Evolutionary conservation across 2,329 filamentous ascomycete species (phyloP), one percentile per base, ranked within the genome.

Genomic region (Rhinocladiella mackenziei): DNA sequence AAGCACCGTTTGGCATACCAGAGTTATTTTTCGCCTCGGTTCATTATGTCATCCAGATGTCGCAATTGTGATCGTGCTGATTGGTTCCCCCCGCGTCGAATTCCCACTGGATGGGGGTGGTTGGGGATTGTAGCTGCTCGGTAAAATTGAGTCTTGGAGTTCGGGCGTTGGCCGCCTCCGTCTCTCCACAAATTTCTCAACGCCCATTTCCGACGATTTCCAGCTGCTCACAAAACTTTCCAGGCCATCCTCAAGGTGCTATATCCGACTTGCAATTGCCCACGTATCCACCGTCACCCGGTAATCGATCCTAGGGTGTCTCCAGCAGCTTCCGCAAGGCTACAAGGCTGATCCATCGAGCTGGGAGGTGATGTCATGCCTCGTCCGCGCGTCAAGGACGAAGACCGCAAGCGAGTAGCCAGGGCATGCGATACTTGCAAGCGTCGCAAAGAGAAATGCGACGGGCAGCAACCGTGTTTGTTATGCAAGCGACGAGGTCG

Each of bases 401-500:
- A 57, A 39, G 55, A 57, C 36, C 51, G 55, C 37, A 57, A 56
- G 41, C 35, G 55, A 25, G 55, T 57, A 29, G 51, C 55, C 8
- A 50, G 53, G 22, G 55, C 55, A 7, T 57, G 55, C 31, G 53
- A 56, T 43, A 57, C 47, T 4, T 57, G 55, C 49, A 57, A 57
- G 51, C 56, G 65, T 17, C 62, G 70, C 39, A 73, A 73, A 51
- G 72, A 75, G 48, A 75, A 75, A 56, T 76, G 73, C 54, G 68
- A 76, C 47, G 73, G 73, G 28, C 62, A 67, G 37, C 63, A 69
- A 36, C 73, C 73, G 30, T 76, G 73, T 48, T 65, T 65, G n/a
- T 73, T 75, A 41, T 76, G 73, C 55, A 60, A 65, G 4, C 64
- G 66, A 41, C 60, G 61, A 58, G 68, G 60, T 54, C 67, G 62